phyloP scores from a whole-genome alignment of 148 eudicot species.

The Vaccinium darrowii region DNA sequence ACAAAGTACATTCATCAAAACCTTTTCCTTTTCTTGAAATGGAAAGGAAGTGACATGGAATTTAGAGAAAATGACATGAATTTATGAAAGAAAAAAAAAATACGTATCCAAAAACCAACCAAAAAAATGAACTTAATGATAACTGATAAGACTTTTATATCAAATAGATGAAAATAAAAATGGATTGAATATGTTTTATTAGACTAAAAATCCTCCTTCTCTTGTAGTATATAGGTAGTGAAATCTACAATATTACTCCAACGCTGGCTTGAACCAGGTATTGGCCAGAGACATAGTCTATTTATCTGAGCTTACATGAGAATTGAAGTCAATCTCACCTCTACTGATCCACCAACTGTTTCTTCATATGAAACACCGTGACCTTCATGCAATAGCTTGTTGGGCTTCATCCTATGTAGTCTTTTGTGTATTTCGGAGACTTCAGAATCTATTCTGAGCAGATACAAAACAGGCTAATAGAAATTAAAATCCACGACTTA shows the following conservation, averaged over 20 bases:
- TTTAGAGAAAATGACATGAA: not conserved
- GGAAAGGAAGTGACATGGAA: not conserved
- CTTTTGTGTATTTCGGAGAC: slow-evolving; percentile 41
- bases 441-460: slow-evolving; percentile 76
- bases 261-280: not conserved
- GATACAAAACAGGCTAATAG: slow-evolving; percentile 25
- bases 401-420: slow-evolving; percentile 30
- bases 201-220: not conserved
- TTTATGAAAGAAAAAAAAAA: not conserved
- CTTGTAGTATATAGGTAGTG: not conserved
- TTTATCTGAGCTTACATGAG: not conserved
- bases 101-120: not conserved
- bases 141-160: not conserved
- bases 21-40: not conserved
- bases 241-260: not conserved
- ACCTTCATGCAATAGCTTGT: slow-evolving; percentile 18
- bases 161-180: not conserved
- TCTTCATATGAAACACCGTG: slow-evolving; percentile 29
- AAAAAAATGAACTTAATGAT: not conserved
- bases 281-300: not conserved
- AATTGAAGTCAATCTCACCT: slow-evolving; percentile 38
- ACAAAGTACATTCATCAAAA: not conserved
- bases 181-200: not conserved
- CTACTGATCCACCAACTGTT: slow-evolving; percentile 25
- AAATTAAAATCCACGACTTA: slow-evolving; percentile 19